A percentile compares a stretch with the other conserved stretches of the same genome.
phyloP scores from a whole-genome alignment of 1,284 basidiomycete genomes.

The Trametes pubescens region DNA sequence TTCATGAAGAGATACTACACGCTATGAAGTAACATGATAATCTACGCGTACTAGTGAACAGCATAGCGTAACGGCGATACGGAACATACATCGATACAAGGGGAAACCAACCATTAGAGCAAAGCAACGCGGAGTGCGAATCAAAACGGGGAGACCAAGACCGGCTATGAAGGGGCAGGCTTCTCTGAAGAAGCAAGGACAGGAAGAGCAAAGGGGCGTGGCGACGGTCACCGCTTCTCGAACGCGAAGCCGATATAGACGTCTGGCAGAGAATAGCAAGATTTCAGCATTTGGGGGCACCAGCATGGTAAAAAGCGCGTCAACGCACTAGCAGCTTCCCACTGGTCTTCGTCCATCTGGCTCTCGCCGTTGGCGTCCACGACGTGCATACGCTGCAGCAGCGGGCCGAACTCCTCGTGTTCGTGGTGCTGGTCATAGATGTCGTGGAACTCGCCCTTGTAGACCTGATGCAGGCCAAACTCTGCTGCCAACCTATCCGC shows the following conservation, averaged over 20 bases:
- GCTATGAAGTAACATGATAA: not conserved
- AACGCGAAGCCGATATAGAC: conserved; percentile 58
- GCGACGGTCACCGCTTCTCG: conserved; percentile 29
- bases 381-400: conserved; percentile 90
- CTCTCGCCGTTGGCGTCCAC: conserved; percentile 85
- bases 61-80: not conserved
- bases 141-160: not conserved
- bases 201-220: not conserved
- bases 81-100: conserved; percentile 4
- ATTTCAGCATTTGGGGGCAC: conserved; percentile 9
- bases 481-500: conserved; percentile 79
- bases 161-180: not conserved
- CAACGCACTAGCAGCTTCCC: conserved; percentile 93
- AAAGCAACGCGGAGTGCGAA: not conserved
- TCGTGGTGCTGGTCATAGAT: conserved; percentile 83
- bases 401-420: conserved; percentile 77
- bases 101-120: not conserved
- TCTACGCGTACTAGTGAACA: conserved; percentile 5
- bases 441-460: conserved; percentile 90
- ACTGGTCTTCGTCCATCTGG: conserved; percentile 92
- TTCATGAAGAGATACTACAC: not conserved
- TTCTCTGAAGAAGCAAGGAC: not conserved
- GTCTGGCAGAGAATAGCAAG: conserved; percentile 54
- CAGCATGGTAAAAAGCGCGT: conserved; percentile 11
- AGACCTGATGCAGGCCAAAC: conserved; percentile 79